Percentiles rank a stretch among this genome's conserved stretches.
These are phyloP conservation scores for Sugiyamaella sp. DNA, from an alignment of 1,139 yeast species.

Conservation along the genomic window DNA sequence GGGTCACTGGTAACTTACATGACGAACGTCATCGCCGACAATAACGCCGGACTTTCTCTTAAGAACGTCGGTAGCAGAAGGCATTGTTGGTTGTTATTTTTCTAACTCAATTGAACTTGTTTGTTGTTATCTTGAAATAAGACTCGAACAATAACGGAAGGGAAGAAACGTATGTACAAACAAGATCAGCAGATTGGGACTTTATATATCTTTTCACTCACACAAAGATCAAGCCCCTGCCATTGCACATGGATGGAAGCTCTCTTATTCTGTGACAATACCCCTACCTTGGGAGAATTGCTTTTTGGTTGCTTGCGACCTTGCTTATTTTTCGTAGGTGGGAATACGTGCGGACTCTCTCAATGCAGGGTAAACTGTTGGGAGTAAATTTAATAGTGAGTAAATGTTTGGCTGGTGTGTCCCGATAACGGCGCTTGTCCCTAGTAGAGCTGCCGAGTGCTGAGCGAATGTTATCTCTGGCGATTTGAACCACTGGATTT, in stretches of 20 bases:
- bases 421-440: neutral
- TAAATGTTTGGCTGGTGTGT: neutral
- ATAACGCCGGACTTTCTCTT: conserved; percentile 95
- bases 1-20: conserved; percentile 30
- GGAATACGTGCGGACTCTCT: too few species aligned
- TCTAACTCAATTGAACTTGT: neutral
- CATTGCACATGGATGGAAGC: neutral
- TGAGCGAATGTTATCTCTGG: neutral
- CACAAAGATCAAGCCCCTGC: conserved; percentile 9
- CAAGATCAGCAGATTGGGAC: conserved; percentile 10
- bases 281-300: neutral
- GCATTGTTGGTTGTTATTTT: conserved; percentile 26
- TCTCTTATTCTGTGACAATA: neutral
- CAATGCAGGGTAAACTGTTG: neutral
- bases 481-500: neutral
- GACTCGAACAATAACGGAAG: neutral
- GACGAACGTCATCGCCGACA: conserved; percentile 95
- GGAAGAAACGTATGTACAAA: neutral
- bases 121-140: neutral
- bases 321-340: neutral
- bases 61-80: conserved; percentile 62
- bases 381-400: too few species aligned
- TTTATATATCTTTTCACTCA: conserved; percentile 12
- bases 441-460: neutral
- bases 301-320: neutral